These are phyloP conservation scores for Mucor plumbeus DNA, from an alignment of 371 early-diverging fungal species.

Conservation along the genomic window DNA sequence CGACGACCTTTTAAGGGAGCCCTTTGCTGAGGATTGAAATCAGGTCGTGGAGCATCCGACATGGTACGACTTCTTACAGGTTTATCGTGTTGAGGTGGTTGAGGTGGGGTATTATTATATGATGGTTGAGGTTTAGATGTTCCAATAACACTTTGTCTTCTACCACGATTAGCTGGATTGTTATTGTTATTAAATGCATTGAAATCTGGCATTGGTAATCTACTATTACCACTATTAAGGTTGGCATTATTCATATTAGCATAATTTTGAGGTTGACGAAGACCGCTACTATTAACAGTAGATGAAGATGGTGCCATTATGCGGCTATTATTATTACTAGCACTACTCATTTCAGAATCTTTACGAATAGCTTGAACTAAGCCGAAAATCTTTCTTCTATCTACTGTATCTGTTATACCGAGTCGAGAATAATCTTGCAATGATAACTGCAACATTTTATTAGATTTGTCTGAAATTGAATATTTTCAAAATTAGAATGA, in stretches of 20 bases:
- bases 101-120: constrained; percentile 3
- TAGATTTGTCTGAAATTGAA: constrained; percentile 3
- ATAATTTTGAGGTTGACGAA: constrained; percentile 36
- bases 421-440: constrained; percentile 83
- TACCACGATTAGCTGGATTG: constrained; percentile 16
- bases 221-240: not conserved
- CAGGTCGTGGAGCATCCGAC: constrained; percentile 46
- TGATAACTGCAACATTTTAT: constrained; percentile 57
- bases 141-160: constrained; percentile 31
- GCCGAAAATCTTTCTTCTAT: constrained; percentile 78
- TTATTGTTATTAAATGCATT: not conserved
- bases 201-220: constrained; percentile 22
- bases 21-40: constrained; percentile 1
- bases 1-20: constrained; percentile 17
- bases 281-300: constrained; percentile 31
- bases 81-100: constrained; percentile 17
- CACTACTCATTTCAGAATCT: constrained; percentile 29
- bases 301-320: constrained; percentile 21
- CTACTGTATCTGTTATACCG: constrained; percentile 79
- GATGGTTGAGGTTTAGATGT: constrained; percentile 17
- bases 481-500: not conserved
- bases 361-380: constrained; percentile 61
- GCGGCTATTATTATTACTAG: constrained; percentile 17
- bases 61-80: constrained; percentile 38
- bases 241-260: constrained; percentile 1